Percentiles rank a stretch among this genome's conserved stretches.
phyloP scores from a whole-genome alignment of 2,329 filamentous ascomycete species.

The Venturia nashicola region DNA sequence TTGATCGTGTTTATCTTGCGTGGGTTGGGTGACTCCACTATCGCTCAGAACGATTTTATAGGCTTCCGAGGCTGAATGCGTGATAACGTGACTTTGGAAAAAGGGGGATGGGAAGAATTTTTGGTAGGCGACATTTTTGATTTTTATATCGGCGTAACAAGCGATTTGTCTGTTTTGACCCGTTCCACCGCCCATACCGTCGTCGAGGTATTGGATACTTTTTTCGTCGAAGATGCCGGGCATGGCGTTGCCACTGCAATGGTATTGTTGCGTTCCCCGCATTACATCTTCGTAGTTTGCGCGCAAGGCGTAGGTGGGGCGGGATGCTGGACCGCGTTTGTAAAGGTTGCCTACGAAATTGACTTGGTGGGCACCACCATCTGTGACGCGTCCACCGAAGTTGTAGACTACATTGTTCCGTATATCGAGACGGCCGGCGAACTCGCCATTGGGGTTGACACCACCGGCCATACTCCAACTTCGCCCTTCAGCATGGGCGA shows the following conservation, averaged over 20 bases:
- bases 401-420: constrained; percentile 42
- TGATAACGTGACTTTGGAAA: constrained; percentile 26
- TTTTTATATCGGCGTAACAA: constrained; percentile 30
- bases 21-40: constrained; percentile 30
- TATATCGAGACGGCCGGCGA: constrained; percentile 45
- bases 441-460: constrained; percentile 41
- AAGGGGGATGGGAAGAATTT: constrained; percentile 28
- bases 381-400: constrained; percentile 35
- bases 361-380: constrained; percentile 42
- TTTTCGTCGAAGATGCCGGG: neutral
- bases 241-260: constrained; percentile 23
- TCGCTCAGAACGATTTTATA: constrained; percentile 27
- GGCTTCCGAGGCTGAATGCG: constrained; percentile 23
- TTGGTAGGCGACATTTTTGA: constrained; percentile 12
- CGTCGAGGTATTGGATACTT: constrained; percentile 31
- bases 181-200: constrained; percentile 23
- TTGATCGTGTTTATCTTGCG: constrained; percentile 32
- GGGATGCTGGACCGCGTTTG: constrained; percentile 40
- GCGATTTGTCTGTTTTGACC: constrained; percentile 23
- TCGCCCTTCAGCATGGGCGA: constrained; percentile 29
- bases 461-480: constrained; percentile 32
- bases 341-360: constrained; percentile 44
- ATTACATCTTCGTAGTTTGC: constrained; percentile 41
- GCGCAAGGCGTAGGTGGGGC: constrained; percentile 35
- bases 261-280: constrained; percentile 31